Percentiles rank a stretch among this genome's conserved stretches.
Conservation (phyloP, 73 alveolate species). For the Blepharisma stoltei region DNA sequence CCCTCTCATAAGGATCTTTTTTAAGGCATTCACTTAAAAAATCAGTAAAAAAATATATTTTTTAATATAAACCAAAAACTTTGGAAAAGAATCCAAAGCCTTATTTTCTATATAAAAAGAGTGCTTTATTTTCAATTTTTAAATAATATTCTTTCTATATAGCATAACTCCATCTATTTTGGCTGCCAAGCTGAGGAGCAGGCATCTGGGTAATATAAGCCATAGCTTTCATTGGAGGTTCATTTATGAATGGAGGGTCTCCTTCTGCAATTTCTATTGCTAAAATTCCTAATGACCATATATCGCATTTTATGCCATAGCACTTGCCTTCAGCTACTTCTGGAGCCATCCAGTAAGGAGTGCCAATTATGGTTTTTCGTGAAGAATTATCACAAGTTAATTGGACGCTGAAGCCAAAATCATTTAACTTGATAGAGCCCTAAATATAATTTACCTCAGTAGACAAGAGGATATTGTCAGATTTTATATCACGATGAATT, state of each 20-base stretch:
- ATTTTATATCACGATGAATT: conserved; percentile 76
- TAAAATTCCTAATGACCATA: conserved; percentile 31
- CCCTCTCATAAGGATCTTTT: too few relatives aligned
- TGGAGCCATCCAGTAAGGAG: conserved; percentile 35
- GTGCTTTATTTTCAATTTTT: too few relatives aligned
- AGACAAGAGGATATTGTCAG: conserved; percentile 68
- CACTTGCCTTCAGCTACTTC: conserved; percentile 16
- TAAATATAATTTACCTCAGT: conserved; percentile 31
- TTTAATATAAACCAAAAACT: too few relatives aligned
- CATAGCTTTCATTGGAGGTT: conserved; percentile 59
- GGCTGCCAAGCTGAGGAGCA: conserved; percentile 21
- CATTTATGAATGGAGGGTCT: conserved; percentile 60
- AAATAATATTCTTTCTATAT: too few relatives aligned
- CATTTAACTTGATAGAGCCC: conserved; percentile 63
- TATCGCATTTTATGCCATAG: conserved; percentile 13
- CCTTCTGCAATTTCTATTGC: conserved; percentile 60
- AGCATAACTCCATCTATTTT: too few relatives aligned
- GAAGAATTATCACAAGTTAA: conserved; percentile 31
- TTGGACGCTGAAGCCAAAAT: conserved; percentile 82
- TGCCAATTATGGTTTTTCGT: conserved; percentile 22
- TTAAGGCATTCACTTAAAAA: too few relatives aligned
- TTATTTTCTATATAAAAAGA: too few relatives aligned
- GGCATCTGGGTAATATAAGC: conserved; percentile 47
- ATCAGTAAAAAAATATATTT: too few relatives aligned
- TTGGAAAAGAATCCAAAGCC: too few relatives aligned